phyloP scores from a whole-genome alignment of 2,329 filamentous ascomycete species.

The Phaeosphaeriaceae sp. region DNA sequence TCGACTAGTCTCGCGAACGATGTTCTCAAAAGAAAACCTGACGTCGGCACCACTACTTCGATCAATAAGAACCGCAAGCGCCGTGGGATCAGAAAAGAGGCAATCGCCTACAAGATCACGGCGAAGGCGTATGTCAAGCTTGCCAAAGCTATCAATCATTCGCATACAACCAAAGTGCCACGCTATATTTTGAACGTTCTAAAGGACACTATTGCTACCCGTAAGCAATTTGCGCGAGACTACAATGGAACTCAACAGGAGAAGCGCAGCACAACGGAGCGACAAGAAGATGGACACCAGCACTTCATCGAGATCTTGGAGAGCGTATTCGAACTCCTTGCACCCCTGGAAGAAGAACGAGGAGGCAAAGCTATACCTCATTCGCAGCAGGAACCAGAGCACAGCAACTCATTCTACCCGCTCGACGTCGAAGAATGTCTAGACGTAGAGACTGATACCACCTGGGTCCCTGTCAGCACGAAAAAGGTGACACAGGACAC shows the following conservation, averaged over 20 bases:
- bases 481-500: neutral
- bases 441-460: neutral
- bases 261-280: too few relatives aligned
- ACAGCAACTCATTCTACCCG: neutral
- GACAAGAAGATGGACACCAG: slow-evolving; percentile 1
- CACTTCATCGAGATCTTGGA: slow-evolving; percentile 4
- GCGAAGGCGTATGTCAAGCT: neutral
- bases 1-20: neutral
- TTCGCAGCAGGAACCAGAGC: too few relatives aligned
- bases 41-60: neutral
- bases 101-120: neutral
- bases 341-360: neutral
- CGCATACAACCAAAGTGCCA: neutral
- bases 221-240: too few relatives aligned
- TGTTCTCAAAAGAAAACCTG: neutral
- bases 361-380: too few relatives aligned
- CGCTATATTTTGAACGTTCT: neutral
- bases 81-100: neutral
- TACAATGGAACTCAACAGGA: too few relatives aligned
- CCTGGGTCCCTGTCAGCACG: neutral
- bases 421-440: neutral
- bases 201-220: too few relatives aligned
- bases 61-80: neutral
- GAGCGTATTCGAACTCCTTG: neutral
- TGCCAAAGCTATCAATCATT: neutral